Conservation (phyloP, 208 protist species). For the Paratrypanosoma confusum region DNA sequence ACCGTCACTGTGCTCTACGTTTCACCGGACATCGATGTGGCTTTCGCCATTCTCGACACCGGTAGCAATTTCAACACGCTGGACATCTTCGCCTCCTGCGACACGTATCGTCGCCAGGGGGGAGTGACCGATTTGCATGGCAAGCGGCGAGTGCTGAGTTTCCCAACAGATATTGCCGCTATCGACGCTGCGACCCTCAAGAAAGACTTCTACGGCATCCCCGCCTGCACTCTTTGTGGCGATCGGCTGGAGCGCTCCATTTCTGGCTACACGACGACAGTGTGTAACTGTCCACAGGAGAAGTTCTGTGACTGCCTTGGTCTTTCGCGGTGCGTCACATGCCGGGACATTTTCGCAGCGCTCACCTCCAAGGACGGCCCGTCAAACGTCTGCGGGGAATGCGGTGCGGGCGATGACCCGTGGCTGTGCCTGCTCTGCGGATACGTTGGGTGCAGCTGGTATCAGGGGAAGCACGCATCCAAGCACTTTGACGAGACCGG, state of each 20-base stretch:
- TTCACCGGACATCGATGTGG: conserved; percentile 18
- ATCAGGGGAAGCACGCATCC: conserved; percentile 83
- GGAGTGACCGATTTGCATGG: no score
- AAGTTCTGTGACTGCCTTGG: conserved; percentile 33
- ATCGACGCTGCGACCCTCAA: conserved; percentile 2
- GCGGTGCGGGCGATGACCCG: conserved; percentile 51
- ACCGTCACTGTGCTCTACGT: conserved; percentile 32
- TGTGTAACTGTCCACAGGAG: conserved; percentile 24
- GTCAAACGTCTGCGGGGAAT: conserved; percentile 46
- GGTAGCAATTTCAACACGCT: no score
- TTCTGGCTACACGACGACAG: conserved; percentile 26
- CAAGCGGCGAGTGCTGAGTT: conserved; percentile 10
- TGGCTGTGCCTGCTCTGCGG: conserved; percentile 89
- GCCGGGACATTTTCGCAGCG: conserved; percentile 9
- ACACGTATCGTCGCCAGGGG: no score
- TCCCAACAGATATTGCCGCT: conserved; percentile 11
- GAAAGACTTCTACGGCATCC: conserved; percentile 57
- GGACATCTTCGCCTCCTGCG: no score
- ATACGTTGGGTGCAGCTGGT: conserved; percentile 87
- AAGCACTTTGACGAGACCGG: conserved; percentile 45
- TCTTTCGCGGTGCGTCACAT: conserved; percentile 33
- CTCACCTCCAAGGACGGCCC: background rate
- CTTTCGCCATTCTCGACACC: no score
- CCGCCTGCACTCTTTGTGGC: conserved; percentile 60
- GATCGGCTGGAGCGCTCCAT: conserved; percentile 66